Percentiles rank a stretch among this genome's conserved stretches.
These are phyloP conservation scores for Anethum foeniculum DNA, from an alignment of 140 eudicot species.

Conservation along the genomic window DNA sequence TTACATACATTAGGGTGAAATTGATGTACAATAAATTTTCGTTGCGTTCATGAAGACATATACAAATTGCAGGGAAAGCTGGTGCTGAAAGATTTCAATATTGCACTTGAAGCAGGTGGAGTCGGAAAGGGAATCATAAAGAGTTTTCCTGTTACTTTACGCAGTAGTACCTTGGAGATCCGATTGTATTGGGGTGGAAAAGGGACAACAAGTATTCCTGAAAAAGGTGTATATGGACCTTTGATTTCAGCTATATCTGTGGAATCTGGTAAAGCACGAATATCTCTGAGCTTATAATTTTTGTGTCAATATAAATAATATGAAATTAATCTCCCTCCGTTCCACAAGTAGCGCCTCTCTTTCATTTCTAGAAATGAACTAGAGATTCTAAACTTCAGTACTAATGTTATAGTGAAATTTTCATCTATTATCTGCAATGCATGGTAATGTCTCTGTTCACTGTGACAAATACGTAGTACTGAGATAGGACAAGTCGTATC, in stretches of 20 bases:
- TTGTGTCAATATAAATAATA: not conserved
- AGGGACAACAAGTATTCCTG: conserved; percentile 36
- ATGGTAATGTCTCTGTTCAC: not conserved
- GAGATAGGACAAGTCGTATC: not conserved
- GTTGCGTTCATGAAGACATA: not conserved
- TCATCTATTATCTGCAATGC: not conserved
- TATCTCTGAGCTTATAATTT: not conserved
- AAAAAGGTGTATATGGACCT: conserved; percentile 44
- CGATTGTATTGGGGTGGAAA: conserved; percentile 48
- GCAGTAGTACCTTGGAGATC: conserved; percentile 20
- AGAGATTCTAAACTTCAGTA: not conserved
- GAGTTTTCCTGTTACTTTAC: not conserved
- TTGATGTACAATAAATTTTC: conserved; percentile 6
- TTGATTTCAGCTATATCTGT: conserved; percentile 46
- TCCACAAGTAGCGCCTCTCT: not conserved
- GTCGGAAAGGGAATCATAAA: conserved; percentile 7
- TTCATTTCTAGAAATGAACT: not conserved
- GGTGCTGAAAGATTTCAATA: conserved; percentile 7
- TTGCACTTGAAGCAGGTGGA: conserved; percentile 6
- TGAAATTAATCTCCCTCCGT: not conserved
- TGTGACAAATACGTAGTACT: not conserved
- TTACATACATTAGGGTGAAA: not conserved
- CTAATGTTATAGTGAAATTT: not conserved
- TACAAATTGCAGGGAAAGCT: not conserved
- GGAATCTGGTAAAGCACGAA: conserved; percentile 22